Conservation (phyloP, 1,284 basidiomycete genomes). For the Marasmius oreades region DNA sequence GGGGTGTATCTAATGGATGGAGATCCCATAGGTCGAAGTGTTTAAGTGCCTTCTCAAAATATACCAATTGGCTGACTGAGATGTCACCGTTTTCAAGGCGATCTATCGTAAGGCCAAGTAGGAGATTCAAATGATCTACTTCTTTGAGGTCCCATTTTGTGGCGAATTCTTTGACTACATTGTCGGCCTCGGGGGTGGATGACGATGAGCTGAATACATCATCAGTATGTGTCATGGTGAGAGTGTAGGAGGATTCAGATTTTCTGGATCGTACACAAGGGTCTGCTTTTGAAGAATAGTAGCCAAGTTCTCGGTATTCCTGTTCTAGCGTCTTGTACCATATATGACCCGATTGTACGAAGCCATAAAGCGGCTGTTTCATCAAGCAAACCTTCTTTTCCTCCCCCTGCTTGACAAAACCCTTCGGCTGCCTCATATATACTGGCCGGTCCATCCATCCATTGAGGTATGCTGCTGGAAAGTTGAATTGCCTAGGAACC, state of each 20-base stretch:
- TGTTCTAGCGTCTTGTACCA: slow-evolving; percentile 11
- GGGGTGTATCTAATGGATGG: not conserved
- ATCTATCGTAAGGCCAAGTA: slow-evolving; percentile 11
- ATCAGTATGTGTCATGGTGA: slow-evolving; percentile 12
- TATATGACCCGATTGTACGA: slow-evolving; percentile 13
- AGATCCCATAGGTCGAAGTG: not conserved
- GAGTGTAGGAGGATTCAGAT: not conserved
- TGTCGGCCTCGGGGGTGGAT: slow-evolving; percentile 1
- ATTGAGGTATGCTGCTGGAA: not conserved
- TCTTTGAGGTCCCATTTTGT: slow-evolving; percentile 13
- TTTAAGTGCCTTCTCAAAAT: not conserved
- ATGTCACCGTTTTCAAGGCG: slow-evolving; percentile 8
- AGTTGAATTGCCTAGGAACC: not conserved
- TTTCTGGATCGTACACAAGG: slow-evolving; percentile 9
- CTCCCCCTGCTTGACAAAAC: slow-evolving; percentile 12
- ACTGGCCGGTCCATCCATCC: not conserved
- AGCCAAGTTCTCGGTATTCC: slow-evolving; percentile 8
- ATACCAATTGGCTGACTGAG: slow-evolving; percentile 5
- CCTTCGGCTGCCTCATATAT: slow-evolving; percentile 7
- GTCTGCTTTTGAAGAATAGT: slow-evolving; percentile 7
- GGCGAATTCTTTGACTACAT: slow-evolving; percentile 9
- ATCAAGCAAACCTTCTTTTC: slow-evolving; percentile 7
- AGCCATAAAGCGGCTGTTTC: slow-evolving; percentile 7
- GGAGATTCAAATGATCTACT: slow-evolving; percentile 1
- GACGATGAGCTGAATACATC: slow-evolving; percentile 11